Percentiles rank a stretch among this genome's conserved stretches.
Evolutionary conservation across 2,329 filamentous ascomycete species (phyloP).

Genomic region (Fonsecaea pedrosoi): DNA sequence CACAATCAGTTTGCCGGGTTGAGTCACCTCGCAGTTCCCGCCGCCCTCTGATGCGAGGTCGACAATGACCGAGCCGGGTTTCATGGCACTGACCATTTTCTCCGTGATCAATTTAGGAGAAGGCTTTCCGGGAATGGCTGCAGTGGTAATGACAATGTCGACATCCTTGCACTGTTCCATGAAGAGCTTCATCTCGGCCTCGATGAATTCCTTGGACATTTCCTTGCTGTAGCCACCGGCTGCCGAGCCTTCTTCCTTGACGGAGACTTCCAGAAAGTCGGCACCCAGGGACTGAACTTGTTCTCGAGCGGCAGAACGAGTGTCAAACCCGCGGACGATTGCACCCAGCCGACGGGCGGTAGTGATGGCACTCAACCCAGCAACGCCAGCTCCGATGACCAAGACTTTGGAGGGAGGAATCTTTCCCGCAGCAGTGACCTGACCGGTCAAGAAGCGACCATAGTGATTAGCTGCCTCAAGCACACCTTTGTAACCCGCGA

Average conservation of each 20-base stretch:
- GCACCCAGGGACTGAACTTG: conserved; percentile 90
- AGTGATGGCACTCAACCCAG: conserved; percentile 85
- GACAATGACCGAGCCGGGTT: conserved; percentile 85
- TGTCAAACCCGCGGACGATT: conserved; percentile 89
- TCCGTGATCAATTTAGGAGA: conserved; percentile 85
- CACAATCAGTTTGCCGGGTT: conserved; percentile 71
- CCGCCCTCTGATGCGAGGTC: conserved; percentile 88
- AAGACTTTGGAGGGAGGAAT: conserved; percentile 90
- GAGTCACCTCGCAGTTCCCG: conserved; percentile 84
- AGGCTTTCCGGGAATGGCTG: conserved; percentile 83
- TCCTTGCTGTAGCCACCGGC: conserved; percentile 89
- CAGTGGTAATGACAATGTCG: conserved; percentile 91
- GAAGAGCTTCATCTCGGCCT: conserved; percentile 91
- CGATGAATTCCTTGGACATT: conserved; percentile 93
- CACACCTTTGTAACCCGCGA: conserved; percentile 91
- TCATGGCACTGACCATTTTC: conserved; percentile 82
- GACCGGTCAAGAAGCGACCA: conserved; percentile 84
- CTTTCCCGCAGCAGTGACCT: conserved; percentile 87
- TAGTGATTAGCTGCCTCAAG: conserved; percentile 89
- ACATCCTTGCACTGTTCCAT: conserved; percentile 85
- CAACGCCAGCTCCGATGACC: conserved; percentile 88
- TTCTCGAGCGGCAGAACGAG: conserved; percentile 83
- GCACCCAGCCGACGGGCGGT: conserved; percentile 85
- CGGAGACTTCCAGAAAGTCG: conserved; percentile 85
- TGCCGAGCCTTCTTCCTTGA: conserved; percentile 83